Evolutionary conservation across 2,329 filamentous ascomycete genomes (phyloP), one percentile per base, ranked within the genome.

Genomic region (Colletotrichum sp.): DNA sequence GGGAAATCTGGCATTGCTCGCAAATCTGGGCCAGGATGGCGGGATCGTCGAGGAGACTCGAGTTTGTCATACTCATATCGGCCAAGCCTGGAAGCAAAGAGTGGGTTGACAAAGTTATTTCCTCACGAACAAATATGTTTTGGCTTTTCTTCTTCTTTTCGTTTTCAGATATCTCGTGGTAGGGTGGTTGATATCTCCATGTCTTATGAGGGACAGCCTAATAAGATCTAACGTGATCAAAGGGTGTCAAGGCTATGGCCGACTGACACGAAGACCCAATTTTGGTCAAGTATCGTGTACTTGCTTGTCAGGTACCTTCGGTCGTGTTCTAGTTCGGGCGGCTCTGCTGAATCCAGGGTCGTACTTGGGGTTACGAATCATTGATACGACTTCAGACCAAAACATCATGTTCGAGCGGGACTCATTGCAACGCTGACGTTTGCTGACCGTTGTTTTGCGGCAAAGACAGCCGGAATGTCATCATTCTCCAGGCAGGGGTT

Each of bases 61-160:
- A 44, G 3, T 44, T n/a, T 44, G 3, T n/a, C 39, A 44, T 44
- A 5, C 18, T 44, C 9, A n/a, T n/a, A n/a, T 44, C 0, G 39
- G 39, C 39, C 8, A 44, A 44, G 3, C 9, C 1, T 2, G 39
- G 18, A 44, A 44, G 39, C 3, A 44, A 44, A 44, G 18, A 44
- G 9, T 44, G 39, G 9, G 3, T n/a, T 4, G 0, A 12, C 9
- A 44, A 5, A 44, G 0, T 44, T n/a, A 0, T 1, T 44, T 44
- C 18, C 39, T 44, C n/a, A n/a, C n/a, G n/a, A n/a, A n/a, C n/a
- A n/a, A n/a, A n/a, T n/a, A n/a, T n/a, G n/a, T n/a, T n/a, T n/a
- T n/a, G n/a, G n/a, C n/a, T n/a, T n/a, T n/a, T n/a, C n/a, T n/a
- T n/a, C n/a, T n/a, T n/a, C n/a, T 44, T 6, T 44, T 44, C 12